A percentile compares a stretch with the other conserved stretches of the same genome.
Conservation (phyloP, 1,139 yeast species). For the Kazachstania sp. region DNA sequence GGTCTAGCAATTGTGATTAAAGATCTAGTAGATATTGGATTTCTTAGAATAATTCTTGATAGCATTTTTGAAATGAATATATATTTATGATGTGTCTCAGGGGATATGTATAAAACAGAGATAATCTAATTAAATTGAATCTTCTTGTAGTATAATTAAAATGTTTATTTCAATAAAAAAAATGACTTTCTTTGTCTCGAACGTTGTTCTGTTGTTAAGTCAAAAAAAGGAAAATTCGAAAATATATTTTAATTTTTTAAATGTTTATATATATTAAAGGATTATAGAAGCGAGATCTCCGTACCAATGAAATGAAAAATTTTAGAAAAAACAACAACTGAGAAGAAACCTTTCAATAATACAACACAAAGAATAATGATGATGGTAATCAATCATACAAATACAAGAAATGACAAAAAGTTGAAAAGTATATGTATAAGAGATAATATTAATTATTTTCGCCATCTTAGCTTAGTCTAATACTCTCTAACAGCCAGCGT, state of each 20-base stretch:
- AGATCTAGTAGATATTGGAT: constrained; percentile 19
- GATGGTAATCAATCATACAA: too few relatives aligned
- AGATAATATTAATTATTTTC: too few relatives aligned
- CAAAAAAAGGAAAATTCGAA: too few relatives aligned
- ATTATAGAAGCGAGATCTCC: neutral
- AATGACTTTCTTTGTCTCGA: too few relatives aligned
- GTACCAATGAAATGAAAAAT: neutral
- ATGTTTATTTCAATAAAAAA: too few relatives aligned
- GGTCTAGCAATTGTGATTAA: constrained; percentile 9
- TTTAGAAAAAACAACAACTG: neutral
- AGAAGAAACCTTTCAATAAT: neutral
- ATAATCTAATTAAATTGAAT: too few relatives aligned
- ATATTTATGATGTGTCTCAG: neutral
- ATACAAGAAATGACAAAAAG: too few relatives aligned
- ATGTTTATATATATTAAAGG: neutral
- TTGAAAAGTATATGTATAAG: too few relatives aligned
- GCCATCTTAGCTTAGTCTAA: too few relatives aligned
- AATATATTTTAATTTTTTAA: neutral
- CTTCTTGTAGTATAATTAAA: too few relatives aligned
- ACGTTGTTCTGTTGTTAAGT: too few relatives aligned
- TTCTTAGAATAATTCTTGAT: constrained; percentile 28
- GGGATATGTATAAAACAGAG: neutral
- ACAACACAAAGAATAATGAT: neutral
- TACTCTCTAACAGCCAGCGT: too few relatives aligned
- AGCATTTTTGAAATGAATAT: constrained; percentile 15